A percentile compares a stretch with the other conserved stretches of the same genome.
phyloP scores from a whole-genome alignment of 768 basidiomycete genomes.

The Auricularia auricula-judae region DNA sequence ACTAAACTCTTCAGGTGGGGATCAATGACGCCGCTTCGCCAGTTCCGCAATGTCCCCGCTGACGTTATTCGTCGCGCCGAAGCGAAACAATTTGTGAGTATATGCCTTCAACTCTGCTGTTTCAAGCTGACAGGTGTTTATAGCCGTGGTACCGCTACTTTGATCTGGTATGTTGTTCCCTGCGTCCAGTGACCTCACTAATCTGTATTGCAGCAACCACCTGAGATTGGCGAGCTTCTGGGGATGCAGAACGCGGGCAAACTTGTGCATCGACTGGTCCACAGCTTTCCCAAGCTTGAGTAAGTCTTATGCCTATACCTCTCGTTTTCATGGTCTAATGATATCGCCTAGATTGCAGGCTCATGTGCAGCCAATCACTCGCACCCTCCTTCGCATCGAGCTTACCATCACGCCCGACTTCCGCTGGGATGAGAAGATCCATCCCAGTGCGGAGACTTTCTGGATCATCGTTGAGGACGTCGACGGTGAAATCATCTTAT shows the following conservation, averaged over 20 bases:
- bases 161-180: slow-evolving; percentile 42
- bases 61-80: slow-evolving; percentile 87
- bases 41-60: slow-evolving; percentile 83
- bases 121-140: background rate
- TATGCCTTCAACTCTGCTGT: background rate
- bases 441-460: slow-evolving; percentile 82
- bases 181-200: background rate
- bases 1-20: slow-evolving; percentile 59
- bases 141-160: slow-evolving; percentile 97
- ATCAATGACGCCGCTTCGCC: slow-evolving; percentile 93
- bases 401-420: slow-evolving; percentile 95
- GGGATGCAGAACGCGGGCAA: slow-evolving; percentile 90
- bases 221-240: slow-evolving; percentile 91
- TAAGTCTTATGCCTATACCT: slow-evolving; percentile 22
- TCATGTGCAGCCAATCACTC: slow-evolving; percentile 93
- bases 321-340: background rate
- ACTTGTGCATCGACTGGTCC: slow-evolving; percentile 84
- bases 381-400: slow-evolving; percentile 84
- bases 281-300: slow-evolving; percentile 94
- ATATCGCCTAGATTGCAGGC: slow-evolving; percentile 58
- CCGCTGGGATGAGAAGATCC: slow-evolving; percentile 93
- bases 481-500: slow-evolving; percentile 92
- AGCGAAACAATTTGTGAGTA: slow-evolving; percentile 87
- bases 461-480: slow-evolving; percentile 93
- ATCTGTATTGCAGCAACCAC: slow-evolving; percentile 38